A percentile compares a stretch with the other conserved stretches of the same genome.
Evolutionary conservation across 768 basidiomycete species (phyloP).

Genomic region (Agaricus subrufescens): DNA sequence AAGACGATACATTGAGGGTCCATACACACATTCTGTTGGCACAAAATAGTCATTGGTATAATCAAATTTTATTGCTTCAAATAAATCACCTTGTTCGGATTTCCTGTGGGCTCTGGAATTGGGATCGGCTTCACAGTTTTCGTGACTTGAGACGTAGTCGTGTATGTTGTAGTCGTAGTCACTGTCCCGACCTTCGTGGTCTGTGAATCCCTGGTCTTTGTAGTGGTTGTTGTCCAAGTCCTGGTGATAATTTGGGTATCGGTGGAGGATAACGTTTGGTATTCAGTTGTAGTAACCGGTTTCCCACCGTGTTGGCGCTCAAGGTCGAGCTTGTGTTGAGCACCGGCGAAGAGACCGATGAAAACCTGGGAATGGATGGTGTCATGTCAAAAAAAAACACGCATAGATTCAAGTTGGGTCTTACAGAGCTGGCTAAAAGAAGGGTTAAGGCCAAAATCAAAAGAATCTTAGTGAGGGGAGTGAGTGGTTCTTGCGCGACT

Average conservation of each 20-base stretch:
- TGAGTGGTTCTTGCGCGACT: slow-evolving; percentile 72
- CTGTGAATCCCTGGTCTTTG: slow-evolving; percentile 21
- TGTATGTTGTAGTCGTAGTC: slow-evolving; percentile 24
- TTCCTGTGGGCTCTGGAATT: slow-evolving; percentile 44
- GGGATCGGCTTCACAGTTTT: slow-evolving; percentile 32
- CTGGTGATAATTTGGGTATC: slow-evolving; percentile 34
- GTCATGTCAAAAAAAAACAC: background rate
- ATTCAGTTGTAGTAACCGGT: slow-evolving; percentile 10
- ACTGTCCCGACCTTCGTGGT: slow-evolving; percentile 12
- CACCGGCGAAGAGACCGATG: slow-evolving; percentile 90
- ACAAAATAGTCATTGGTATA: background rate
- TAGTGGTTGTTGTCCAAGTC: slow-evolving; percentile 35
- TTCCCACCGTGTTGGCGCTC: slow-evolving; percentile 31
- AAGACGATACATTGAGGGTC: slow-evolving; percentile 77
- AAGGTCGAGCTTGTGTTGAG: slow-evolving; percentile 69
- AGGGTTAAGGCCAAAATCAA: slow-evolving; percentile 71
- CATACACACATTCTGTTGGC: slow-evolving; percentile 58
- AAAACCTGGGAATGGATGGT: slow-evolving; percentile 47
- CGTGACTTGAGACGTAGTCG: slow-evolving; percentile 25
- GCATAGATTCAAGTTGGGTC: slow-evolving; percentile 12
- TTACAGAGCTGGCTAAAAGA: slow-evolving; percentile 68
- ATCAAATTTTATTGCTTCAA: background rate
- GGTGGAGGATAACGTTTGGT: slow-evolving; percentile 25
- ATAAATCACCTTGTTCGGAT: slow-evolving; percentile 45
- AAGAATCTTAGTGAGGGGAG: slow-evolving; percentile 79